phyloP scores from a whole-genome alignment of 2,329 filamentous ascomycete species.

The Colletotrichum nymphaeae region DNA sequence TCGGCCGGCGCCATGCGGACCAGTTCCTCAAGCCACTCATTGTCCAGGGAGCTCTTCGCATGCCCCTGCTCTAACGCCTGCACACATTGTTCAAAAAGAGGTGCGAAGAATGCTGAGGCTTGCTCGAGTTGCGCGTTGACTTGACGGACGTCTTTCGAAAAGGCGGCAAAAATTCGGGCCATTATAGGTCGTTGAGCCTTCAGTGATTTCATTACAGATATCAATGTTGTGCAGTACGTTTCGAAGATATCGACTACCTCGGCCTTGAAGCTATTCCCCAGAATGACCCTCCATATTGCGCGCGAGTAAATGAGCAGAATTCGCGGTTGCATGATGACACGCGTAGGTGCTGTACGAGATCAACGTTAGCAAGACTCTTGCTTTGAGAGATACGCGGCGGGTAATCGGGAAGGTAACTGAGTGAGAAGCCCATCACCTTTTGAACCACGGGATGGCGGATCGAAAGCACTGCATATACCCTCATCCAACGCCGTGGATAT shows the following conservation, averaged over 20 bases:
- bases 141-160: conserved; percentile 16
- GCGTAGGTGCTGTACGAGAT: not conserved
- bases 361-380: not conserved
- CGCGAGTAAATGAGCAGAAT: conserved; percentile 28
- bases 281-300: conserved; percentile 27
- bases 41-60: not conserved
- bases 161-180: conserved; percentile 26
- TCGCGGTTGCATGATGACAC: conserved; percentile 26
- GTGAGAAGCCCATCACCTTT: not conserved
- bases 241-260: conserved; percentile 22
- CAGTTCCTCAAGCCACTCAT: conserved; percentile 27
- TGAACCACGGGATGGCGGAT: not conserved
- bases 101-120: conserved; percentile 9
- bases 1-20: conserved; percentile 20
- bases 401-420: not conserved
- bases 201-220: conserved; percentile 25
- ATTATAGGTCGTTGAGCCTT: conserved; percentile 27
- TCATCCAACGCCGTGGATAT: conserved; percentile 25
- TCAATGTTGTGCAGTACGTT: conserved; percentile 21
- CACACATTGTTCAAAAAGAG: conserved; percentile 8
- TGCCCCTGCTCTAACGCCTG: conserved; percentile 5
- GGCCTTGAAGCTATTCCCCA: conserved; percentile 8
- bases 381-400: too few relatives aligned
- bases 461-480: conserved; percentile 6
- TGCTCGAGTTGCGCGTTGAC: conserved; percentile 19